Percentiles rank a stretch among this genome's conserved stretches.
Evolutionary conservation across 345 rosid species (phyloP).

Genomic region (Gossypium thurberi): DNA sequence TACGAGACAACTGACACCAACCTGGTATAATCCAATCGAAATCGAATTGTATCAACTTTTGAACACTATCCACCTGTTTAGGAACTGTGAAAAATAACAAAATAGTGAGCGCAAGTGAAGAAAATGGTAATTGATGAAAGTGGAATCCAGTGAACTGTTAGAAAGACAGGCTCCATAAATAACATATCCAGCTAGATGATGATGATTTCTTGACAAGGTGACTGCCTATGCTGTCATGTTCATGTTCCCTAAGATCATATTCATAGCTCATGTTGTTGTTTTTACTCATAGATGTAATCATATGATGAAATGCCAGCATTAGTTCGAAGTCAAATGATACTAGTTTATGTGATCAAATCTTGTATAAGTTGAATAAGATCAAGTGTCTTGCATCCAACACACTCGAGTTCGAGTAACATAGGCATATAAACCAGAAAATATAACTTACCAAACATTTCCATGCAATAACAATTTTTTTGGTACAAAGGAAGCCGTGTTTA

Average conservation of each 20-base stretch:
- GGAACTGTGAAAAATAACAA: slow-evolving; percentile 24
- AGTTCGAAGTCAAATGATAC: background rate
- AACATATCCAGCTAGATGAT: background rate
- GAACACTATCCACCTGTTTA: slow-evolving; percentile 27
- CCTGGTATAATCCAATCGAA: slow-evolving; percentile 41
- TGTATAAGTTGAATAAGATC: background rate
- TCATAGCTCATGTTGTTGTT: too few relatives aligned
- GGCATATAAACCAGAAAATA: too few relatives aligned
- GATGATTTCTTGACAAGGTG: background rate
- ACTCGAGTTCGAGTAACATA: too few relatives aligned
- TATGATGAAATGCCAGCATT: too few relatives aligned
- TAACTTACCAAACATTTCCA: background rate
- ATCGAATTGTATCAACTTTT: slow-evolving; percentile 24
- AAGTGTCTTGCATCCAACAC: background rate
- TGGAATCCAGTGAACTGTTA: background rate
- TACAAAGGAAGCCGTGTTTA: background rate
- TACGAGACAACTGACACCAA: slow-evolving; percentile 7
- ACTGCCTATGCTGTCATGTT: too few relatives aligned
- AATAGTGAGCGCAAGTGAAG: background rate
- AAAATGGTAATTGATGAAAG: background rate
- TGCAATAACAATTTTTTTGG: background rate
- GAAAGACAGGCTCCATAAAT: background rate
- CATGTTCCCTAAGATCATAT: too few relatives aligned
- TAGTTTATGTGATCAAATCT: background rate
- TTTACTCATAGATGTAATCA: too few relatives aligned